A percentile compares a stretch with the other conserved stretches of the same genome.
Conservation (phyloP, 2,329 filamentous ascomycete species). For the Fusarium falciforme region DNA sequence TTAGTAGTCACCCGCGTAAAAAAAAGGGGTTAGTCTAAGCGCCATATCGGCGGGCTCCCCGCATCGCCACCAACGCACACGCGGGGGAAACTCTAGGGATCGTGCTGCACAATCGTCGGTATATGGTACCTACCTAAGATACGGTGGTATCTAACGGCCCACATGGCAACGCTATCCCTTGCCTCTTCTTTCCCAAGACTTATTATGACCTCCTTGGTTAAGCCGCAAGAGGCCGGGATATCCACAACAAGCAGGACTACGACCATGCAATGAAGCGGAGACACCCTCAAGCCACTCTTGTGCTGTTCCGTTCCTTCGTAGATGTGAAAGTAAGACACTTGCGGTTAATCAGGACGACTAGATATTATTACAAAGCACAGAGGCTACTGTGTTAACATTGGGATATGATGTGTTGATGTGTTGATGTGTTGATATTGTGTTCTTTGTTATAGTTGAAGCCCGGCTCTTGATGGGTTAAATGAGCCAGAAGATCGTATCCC, state of each 20-base stretch:
- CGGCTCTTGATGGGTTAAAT: too few relatives aligned
- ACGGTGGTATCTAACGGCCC: not conserved
- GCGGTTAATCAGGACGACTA: not conserved
- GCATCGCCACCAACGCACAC: not conserved
- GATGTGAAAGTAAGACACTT: not conserved
- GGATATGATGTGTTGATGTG: too few relatives aligned
- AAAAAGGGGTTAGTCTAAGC: not conserved
- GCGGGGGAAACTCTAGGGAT: not conserved
- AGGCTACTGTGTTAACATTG: too few relatives aligned
- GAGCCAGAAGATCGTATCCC: conserved; percentile 15
- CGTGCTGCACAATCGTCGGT: not conserved
- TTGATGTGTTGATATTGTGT: too few relatives aligned
- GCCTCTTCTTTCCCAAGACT: not conserved
- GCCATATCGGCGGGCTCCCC: not conserved
- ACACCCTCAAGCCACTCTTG: not conserved
- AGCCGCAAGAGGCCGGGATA: not conserved
- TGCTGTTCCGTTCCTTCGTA: not conserved
- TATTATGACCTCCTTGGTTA: not conserved
- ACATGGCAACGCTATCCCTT: not conserved
- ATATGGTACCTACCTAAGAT: not conserved
- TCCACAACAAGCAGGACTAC: not conserved
- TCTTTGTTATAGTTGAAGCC: too few relatives aligned
- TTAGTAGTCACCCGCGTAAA: not conserved
- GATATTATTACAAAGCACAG: not conserved
- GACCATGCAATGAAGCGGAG: not conserved